These are phyloP conservation scores for Leccinum uliginosum DNA, from an alignment of 768 basidiomycete species.

Conservation along the genomic window DNA sequence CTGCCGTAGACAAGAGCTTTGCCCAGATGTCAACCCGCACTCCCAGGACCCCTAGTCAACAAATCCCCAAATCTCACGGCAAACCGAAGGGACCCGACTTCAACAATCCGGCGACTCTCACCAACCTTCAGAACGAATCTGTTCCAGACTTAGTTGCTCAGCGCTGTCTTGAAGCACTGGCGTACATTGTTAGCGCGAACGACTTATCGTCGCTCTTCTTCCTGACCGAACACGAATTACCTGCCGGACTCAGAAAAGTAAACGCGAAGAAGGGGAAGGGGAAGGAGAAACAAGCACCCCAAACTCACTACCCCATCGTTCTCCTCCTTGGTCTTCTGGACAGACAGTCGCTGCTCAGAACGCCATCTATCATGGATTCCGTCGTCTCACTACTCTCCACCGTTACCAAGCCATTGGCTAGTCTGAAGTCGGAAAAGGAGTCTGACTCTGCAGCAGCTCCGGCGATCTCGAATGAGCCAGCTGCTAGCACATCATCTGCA, in stretches of 20 bases:
- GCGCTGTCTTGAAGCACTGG: slow-evolving; percentile 87
- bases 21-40: slow-evolving; percentile 81
- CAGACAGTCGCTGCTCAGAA: slow-evolving; percentile 77
- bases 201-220: slow-evolving; percentile 87
- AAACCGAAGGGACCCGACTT: slow-evolving; percentile 70
- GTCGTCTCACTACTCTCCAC: slow-evolving; percentile 84
- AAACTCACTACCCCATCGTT: slow-evolving; percentile 88
- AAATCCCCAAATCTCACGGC: slow-evolving; percentile 45
- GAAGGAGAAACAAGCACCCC: slow-evolving; percentile 80
- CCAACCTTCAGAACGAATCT: slow-evolving; percentile 63
- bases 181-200: slow-evolving; percentile 82
- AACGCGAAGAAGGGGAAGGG: slow-evolving; percentile 88
- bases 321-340: slow-evolving; percentile 85
- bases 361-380: slow-evolving; percentile 89
- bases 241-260: slow-evolving; percentile 65
- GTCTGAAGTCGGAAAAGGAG: slow-evolving; percentile 50
- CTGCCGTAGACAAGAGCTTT: slow-evolving; percentile 90
- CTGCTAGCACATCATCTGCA: slow-evolving; percentile 4
- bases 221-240: slow-evolving; percentile 91
- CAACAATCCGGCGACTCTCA: slow-evolving; percentile 44
- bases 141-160: slow-evolving; percentile 93
- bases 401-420: slow-evolving; percentile 79
- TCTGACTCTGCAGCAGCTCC: slow-evolving; percentile 19
- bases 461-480: slow-evolving; percentile 13
- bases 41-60: slow-evolving; percentile 43